These are phyloP conservation scores for Pseudogymnoascus sp. DNA, from an alignment of 2,329 filamentous ascomycete genomes.

Conservation along the genomic window DNA sequence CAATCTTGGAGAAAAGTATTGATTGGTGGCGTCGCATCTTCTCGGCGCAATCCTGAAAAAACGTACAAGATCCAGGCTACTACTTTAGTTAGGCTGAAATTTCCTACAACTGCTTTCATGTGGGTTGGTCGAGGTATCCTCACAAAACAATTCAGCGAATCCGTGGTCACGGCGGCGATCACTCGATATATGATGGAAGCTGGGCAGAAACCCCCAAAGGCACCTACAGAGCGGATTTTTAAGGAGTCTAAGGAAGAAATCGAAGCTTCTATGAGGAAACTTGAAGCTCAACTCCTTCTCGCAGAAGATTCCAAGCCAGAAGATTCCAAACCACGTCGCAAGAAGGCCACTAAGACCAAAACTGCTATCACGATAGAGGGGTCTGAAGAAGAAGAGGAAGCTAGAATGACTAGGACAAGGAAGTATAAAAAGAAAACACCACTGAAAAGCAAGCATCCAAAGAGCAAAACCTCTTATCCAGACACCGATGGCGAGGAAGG, in stretches of 20 bases:
- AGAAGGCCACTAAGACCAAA: not conserved
- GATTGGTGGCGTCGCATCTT: not conserved
- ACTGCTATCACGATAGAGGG: no score
- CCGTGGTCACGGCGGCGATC: not conserved
- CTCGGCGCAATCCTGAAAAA: not conserved
- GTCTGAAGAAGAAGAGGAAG: no score
- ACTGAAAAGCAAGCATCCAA: not conserved
- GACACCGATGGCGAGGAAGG: not conserved
- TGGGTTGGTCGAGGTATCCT: not conserved
- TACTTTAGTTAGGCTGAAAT: not conserved
- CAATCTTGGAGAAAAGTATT: not conserved
- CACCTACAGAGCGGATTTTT: not conserved
- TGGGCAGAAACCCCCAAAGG: not conserved
- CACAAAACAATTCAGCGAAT: not conserved
- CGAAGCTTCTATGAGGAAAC: no score
- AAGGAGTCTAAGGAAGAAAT: not conserved
- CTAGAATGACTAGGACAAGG: no score
- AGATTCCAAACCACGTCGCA: not conserved
- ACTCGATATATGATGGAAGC: not conserved
- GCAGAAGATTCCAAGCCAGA: no score
- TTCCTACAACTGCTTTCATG: not conserved
- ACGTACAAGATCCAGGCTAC: not conserved
- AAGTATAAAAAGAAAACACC: not conserved
- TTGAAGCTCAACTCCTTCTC: no score
- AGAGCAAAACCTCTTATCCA: not conserved